Percentiles rank a stretch among this genome's conserved stretches.
phyloP scores from a whole-genome alignment of 768 basidiomycete species.

The Sarcodon sp. region DNA sequence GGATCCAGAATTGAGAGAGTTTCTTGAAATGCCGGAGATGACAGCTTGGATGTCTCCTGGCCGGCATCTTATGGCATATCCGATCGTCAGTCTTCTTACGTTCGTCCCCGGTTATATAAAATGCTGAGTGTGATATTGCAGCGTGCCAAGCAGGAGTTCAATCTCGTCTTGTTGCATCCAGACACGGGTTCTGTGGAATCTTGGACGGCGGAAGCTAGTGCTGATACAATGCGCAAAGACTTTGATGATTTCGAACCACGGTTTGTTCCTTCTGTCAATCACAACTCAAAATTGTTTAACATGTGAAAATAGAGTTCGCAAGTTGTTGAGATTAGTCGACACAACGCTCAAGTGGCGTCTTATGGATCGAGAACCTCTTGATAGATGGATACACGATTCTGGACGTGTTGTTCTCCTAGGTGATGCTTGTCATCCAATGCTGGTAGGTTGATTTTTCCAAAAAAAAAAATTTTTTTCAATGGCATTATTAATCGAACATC shows the following conservation, averaged over 20 bases:
- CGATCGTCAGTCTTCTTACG: slow-evolving; percentile 20
- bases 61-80: slow-evolving; percentile 31
- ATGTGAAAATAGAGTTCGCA: slow-evolving; percentile 16
- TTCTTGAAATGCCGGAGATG: slow-evolving; percentile 40
- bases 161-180: slow-evolving; percentile 23
- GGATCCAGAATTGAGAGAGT: slow-evolving; percentile 35
- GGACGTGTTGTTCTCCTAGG: slow-evolving; percentile 23
- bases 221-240: slow-evolving; percentile 27
- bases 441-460: slow-evolving; percentile 13
- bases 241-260: slow-evolving; percentile 29
- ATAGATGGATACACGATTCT: slow-evolving; percentile 23
- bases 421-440: slow-evolving; percentile 31
- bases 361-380: slow-evolving; percentile 26
- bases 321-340: slow-evolving; percentile 21
- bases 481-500: not conserved
- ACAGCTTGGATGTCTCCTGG: slow-evolving; percentile 48
- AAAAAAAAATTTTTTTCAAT: not conserved
- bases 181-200: slow-evolving; percentile 27
- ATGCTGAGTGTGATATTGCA: slow-evolving; percentile 6
- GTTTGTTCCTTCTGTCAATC: slow-evolving; percentile 9
- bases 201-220: slow-evolving; percentile 28
- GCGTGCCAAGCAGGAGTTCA: slow-evolving; percentile 21
- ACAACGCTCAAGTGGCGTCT: slow-evolving; percentile 29
- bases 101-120: not conserved
- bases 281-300: not conserved